Evolutionary conservation across 768 basidiomycete genomes (phyloP).

Genomic region (Boletus insuetus): DNA sequence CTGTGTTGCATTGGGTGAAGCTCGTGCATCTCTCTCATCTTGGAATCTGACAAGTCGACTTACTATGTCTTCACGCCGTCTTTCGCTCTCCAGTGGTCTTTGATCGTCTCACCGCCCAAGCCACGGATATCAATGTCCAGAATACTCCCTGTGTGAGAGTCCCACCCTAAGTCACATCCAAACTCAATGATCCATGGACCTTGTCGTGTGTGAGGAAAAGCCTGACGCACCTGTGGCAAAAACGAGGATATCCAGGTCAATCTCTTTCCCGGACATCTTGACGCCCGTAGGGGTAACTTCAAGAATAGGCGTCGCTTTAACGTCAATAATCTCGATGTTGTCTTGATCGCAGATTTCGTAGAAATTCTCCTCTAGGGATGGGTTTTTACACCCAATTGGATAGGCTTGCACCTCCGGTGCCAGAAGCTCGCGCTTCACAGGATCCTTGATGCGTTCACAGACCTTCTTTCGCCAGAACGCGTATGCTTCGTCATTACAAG

Average conservation of each 20-base stretch:
- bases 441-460: slow-evolving; percentile 8
- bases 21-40: not conserved
- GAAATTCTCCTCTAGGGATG: slow-evolving; percentile 5
- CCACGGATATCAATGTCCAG: slow-evolving; percentile 6
- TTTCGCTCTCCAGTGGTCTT: slow-evolving; percentile 7
- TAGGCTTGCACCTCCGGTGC: slow-evolving; percentile 5
- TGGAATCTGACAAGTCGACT: not conserved
- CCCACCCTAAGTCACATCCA: not conserved
- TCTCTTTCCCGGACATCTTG: slow-evolving; percentile 2
- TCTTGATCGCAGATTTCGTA: slow-evolving; percentile 9
- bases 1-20: not conserved
- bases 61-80: slow-evolving; percentile 7
- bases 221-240: slow-evolving; percentile 7
- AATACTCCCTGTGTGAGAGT: slow-evolving; percentile 2
- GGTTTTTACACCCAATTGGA: slow-evolving; percentile 8
- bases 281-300: slow-evolving; percentile 5
- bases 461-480: not conserved
- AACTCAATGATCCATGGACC: not conserved
- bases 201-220: not conserved
- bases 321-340: slow-evolving; percentile 9
- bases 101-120: slow-evolving; percentile 3
- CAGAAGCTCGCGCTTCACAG: slow-evolving; percentile 7
- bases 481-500: slow-evolving; percentile 6
- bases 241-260: slow-evolving; percentile 6
- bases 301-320: slow-evolving; percentile 8